Evolutionary conservation across 331 rosid genomes (phyloP), one percentile per base, ranked within the genome.

Genomic region (Cydonia oblonga): DNA sequence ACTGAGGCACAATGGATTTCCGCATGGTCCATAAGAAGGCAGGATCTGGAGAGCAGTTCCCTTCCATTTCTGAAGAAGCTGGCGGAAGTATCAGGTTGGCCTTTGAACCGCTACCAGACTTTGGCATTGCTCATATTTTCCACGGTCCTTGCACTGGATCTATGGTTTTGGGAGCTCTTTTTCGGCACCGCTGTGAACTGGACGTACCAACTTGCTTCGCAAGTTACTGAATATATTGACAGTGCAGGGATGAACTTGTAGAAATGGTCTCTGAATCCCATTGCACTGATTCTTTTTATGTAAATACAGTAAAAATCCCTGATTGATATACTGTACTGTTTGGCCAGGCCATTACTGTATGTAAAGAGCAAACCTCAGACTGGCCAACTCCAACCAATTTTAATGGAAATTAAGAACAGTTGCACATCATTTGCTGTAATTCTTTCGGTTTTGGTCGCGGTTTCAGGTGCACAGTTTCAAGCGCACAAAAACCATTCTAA

Each of bases 121-220:
- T 56, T 92, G 84, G 97, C 96, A 7, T 76, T 90, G 85, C 96
- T 92, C 74, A 90, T 90, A 68, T 92, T 92, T 74, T 92, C 96
- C 7, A 82, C 90, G 5, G 87, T 92, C 53, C 85, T 92, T 7
- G 97, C 97, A n/a, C 68, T 92, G 81, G 96, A 92, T 78, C 87
- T 92, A 68, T 92, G 90, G 96, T 90, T 92, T 60, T 90, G 96
- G 97, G 97, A 92, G 87, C 87, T 92, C 62, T 90, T 88, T 77
- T 90, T 84, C 5, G 95, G 96, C 76, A 77, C 85, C 20, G 83
- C 86, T 4, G 88, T 87, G 25, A 61, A 81, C 72, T 90, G 92
- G 90, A 57, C 78, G 68, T 85, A 90, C 5, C 81, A 86, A 77
- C 12, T 79, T 62, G 86, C 80, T 29, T 68, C 90, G 8, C 89